Conservation (phyloP, 441 rosid genomes). For the Euphorbia corollata region DNA sequence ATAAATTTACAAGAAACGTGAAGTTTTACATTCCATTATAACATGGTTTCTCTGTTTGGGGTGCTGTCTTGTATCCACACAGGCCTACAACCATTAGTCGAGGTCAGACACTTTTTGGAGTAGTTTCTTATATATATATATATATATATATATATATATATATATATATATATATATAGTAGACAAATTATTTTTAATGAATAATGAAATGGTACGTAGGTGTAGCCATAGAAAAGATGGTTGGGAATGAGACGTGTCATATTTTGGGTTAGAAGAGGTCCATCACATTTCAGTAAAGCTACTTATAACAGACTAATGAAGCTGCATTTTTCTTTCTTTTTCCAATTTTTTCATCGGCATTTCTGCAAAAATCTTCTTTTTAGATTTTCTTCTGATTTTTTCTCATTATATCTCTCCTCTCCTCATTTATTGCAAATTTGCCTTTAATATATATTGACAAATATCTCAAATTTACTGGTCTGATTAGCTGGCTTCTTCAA, state of each 20-base stretch:
- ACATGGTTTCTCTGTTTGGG: no score
- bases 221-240: slow-evolving; percentile 34
- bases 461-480: no score
- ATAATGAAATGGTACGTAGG: slow-evolving; percentile 9
- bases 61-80: no score
- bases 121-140: no score
- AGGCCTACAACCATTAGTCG: no score
- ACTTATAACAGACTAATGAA: slow-evolving; percentile 25
- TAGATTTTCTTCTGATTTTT: slow-evolving; percentile 33
- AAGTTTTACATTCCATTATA: no score
- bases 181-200: no score
- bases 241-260: slow-evolving; percentile 47
- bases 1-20: no score
- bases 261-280: slow-evolving; percentile 31
- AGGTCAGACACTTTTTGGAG: no score
- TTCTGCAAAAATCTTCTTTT: slow-evolving; percentile 17
- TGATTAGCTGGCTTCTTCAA: no score
- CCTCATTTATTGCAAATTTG: slow-evolving; percentile 15
- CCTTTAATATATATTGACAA: not conserved
- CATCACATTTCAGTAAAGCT: slow-evolving; percentile 40
- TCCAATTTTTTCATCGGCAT: slow-evolving; percentile 12
- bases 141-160: no score
- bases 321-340: slow-evolving; percentile 1
- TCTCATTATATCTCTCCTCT: slow-evolving; percentile 11
- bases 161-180: no score